Base-by-base conservation (phyloP, 2,329 filamentous ascomycete species). In the Xylaria digitata region DNA sequence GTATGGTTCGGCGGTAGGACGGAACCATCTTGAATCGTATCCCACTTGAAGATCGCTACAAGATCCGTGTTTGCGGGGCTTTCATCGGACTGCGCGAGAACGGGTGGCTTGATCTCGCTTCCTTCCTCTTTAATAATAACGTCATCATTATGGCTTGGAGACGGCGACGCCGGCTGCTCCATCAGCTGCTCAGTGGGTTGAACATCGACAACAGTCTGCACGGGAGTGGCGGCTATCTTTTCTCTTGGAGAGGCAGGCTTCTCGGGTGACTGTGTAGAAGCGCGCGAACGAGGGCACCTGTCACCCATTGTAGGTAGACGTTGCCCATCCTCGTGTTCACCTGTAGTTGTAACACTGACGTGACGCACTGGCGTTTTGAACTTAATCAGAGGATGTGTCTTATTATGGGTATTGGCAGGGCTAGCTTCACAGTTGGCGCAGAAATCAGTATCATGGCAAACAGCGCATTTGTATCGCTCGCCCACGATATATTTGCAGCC, bases 321-420 rank as follows among this genome's bases (percentile, higher is more conserved):
- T 66, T 87, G 84, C 57, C 91, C 91, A 72, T 89, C 83, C 66
- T 86, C 86, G 73, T 93, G 89, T 80, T 97, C 93, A 60, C 91
- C 91, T 70, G 91, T 85, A 8, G 95, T 98, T 56, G 89, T 94
- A 59, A 99, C 92, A 69, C 88, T 94, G 42, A 97, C 92, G 72
- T 92, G 91, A 72, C 93, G 92, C 55, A 99, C 91, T 9, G 95
- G 92, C 2, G 92, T 96, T 86, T 93, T 97, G 84, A 99, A 94
- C 83, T 97, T 97, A 84, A 99, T 94, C 73, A 99, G 84, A 32
- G 96, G 96, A 75, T 99, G 96, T n/a, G 94, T 97, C 80, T 89
- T 90, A 84, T 98, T 97, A 84, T 99, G 96, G 23, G 83, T 84
- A 79, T 96, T 95, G 70, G 85, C 84, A 7, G 96, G 96, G 74